These are phyloP conservation scores for Cubamyces sp. DNA, from an alignment of 768 basidiomycete species.

Conservation along the genomic window DNA sequence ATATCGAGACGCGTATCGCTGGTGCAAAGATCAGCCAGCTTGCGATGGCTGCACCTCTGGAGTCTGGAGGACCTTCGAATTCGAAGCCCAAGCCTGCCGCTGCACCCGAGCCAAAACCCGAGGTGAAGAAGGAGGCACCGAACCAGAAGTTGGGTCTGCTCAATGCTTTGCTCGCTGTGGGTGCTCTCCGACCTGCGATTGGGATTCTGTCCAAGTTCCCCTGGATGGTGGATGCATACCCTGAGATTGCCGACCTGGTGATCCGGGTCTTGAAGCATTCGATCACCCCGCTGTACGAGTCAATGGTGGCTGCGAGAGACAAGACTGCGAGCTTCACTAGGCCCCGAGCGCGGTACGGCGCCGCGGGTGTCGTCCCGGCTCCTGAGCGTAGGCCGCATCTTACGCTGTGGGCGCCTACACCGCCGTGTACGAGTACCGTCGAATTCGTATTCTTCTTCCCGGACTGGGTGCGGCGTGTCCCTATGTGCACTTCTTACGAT, in stretches of 20 bases:
- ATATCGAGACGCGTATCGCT: slow-evolving; percentile 65
- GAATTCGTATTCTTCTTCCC: slow-evolving; percentile 93
- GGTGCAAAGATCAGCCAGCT: slow-evolving; percentile 75
- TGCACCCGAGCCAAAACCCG: slow-evolving; percentile 42
- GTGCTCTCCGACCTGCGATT: slow-evolving; percentile 78
- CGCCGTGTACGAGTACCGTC: slow-evolving; percentile 72
- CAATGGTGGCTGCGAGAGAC: slow-evolving; percentile 54
- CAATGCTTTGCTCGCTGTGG: slow-evolving; percentile 81
- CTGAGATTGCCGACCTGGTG: slow-evolving; percentile 86
- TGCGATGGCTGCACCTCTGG: slow-evolving; percentile 84
- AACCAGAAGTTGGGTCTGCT: slow-evolving; percentile 86
- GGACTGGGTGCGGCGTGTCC: slow-evolving; percentile 75
- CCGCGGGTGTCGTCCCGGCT: slow-evolving; percentile 55
- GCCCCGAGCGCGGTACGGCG: slow-evolving; percentile 66
- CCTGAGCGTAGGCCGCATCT: slow-evolving; percentile 64
- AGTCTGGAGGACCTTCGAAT: slow-evolving; percentile 48
- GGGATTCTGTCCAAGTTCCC: slow-evolving; percentile 82
- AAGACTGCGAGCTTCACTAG: slow-evolving; percentile 63
- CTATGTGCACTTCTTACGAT: slow-evolving; percentile 61
- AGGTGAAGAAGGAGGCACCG: slow-evolving; percentile 43
- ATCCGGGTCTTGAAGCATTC: slow-evolving; percentile 75
- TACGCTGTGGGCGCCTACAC: slow-evolving; percentile 80
- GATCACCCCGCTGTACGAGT: slow-evolving; percentile 67
- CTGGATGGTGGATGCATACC: slow-evolving; percentile 80
- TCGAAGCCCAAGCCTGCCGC: slow-evolving; percentile 46